Percentiles rank a stretch among this genome's conserved stretches.
phyloP scores from a whole-genome alignment of 2,329 filamentous ascomycete species.

The Trichophyton verrucosum region DNA sequence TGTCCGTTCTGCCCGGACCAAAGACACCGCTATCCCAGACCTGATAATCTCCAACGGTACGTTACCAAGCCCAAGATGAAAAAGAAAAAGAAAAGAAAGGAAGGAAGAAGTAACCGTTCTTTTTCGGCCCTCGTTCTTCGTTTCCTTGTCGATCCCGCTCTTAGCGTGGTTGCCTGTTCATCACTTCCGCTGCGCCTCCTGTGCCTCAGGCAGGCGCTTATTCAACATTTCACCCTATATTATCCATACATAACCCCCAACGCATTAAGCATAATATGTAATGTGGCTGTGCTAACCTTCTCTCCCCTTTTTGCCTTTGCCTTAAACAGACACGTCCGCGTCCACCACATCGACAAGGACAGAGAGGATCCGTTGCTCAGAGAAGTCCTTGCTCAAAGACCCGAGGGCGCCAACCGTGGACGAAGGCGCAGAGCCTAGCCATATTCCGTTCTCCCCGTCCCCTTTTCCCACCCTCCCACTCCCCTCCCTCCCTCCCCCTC shows the following conservation, averaged over 20 bases:
- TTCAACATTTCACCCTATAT: not conserved
- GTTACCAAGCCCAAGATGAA: constrained; percentile 16
- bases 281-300: constrained; percentile 1
- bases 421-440: constrained; percentile 49
- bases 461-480: not conserved
- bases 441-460: not conserved
- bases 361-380: constrained; percentile 73
- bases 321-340: constrained; percentile 64
- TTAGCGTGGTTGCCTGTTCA: not conserved
- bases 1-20: constrained; percentile 92
- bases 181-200: not conserved
- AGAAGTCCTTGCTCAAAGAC: constrained; percentile 72
- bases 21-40: constrained; percentile 87
- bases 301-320: too few relatives aligned
- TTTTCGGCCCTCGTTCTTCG: too few relatives aligned
- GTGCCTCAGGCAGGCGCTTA: not conserved
- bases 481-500: not conserved
- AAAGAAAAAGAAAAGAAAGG: too few relatives aligned
- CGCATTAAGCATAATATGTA: not conserved
- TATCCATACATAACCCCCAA: not conserved
- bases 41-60: constrained; percentile 89
- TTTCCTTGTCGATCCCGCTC: not conserved
- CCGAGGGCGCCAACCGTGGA: constrained; percentile 71
- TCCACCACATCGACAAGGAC: constrained; percentile 80
- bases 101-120: too few relatives aligned